Evolutionary conservation across 306 rosid genomes (phyloP), one percentile per base, ranked within the genome.

Genomic region (Ceratonia siliqua): DNA sequence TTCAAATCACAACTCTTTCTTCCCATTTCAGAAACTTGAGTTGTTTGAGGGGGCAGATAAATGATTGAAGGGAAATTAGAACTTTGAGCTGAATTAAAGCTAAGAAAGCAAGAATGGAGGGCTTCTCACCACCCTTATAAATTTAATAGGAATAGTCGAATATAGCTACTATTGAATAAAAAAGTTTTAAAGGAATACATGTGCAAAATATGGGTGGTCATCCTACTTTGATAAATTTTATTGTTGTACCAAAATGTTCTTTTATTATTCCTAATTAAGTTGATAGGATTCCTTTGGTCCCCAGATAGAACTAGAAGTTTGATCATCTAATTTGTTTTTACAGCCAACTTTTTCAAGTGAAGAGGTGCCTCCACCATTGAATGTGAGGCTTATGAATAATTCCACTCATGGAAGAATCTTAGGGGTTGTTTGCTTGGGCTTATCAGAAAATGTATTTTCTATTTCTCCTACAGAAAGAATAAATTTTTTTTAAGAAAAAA

Each of bases 1-100:
- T 85, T 88, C 66, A 88, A 71, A 33, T 88, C 88, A 75, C 92
- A 88, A n/a, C 90, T 88, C 28, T 85, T 85, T 21, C 90, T 84
- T 67, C 90, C 90, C 92, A 85, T 88, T 65, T 67, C 68, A 20
- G 9, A 6, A 68, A 46, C 24, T 49, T n/a, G 1, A 15, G 86
- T 76, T 74, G 83, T 85, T 71, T 57, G 43, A 74, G 82, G 72
- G 83, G 89, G 82, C 83, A 78, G 92, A 85, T 66, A 50, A 85
- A 85, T 85, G 85, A 88, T 88, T 83, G 87, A 59, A 57, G 66
- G 68, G 69, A 43, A 78, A n/a, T n/a, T n/a, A 82, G 46, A 62
- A 75, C 18, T 68, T 72, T 64, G 78, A 49, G 63, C 62, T 56
- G 10, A 70, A n/a, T n/a, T n/a, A n/a, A 70, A 28, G 30, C 50